phyloP scores from a whole-genome alignment of 2,329 filamentous ascomycete species.

The Simplicillium sp. region DNA sequence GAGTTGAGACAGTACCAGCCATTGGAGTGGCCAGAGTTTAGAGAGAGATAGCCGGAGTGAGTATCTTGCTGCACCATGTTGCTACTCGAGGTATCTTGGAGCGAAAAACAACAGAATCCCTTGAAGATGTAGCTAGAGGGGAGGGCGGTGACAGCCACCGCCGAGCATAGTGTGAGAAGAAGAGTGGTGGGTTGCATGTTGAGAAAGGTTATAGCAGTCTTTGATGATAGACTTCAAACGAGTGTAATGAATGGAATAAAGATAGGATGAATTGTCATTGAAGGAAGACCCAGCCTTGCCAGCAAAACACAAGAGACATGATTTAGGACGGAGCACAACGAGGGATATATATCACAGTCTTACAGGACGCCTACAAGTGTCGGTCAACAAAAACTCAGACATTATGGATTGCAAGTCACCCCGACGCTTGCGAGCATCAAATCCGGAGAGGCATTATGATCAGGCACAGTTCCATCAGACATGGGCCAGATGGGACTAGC shows the following conservation, averaged over 20 bases:
- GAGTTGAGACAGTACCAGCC: constrained; percentile 23
- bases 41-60: constrained; percentile 15
- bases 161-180: constrained; percentile 3
- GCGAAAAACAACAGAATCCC: constrained; percentile 20
- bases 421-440: too few relatives aligned
- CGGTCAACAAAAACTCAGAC: too few relatives aligned
- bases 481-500: too few relatives aligned
- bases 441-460: too few relatives aligned
- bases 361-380: too few relatives aligned
- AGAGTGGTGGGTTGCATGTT: constrained; percentile 10
- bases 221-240: neutral
- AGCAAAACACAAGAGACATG: too few relatives aligned
- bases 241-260: neutral
- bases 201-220: constrained; percentile 10
- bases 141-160: constrained; percentile 8
- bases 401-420: too few relatives aligned
- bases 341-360: too few relatives aligned
- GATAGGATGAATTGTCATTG: constrained; percentile 4
- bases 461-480: too few relatives aligned
- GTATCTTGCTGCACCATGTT: constrained; percentile 16
- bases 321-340: too few relatives aligned
- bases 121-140: constrained; percentile 10
- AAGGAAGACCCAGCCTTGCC: neutral
- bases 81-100: constrained; percentile 15
- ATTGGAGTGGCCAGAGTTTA: constrained; percentile 12